phyloP scores from a whole-genome alignment of 805 yeast genomes.

The Wickerhamomyces xylosicus region DNA sequence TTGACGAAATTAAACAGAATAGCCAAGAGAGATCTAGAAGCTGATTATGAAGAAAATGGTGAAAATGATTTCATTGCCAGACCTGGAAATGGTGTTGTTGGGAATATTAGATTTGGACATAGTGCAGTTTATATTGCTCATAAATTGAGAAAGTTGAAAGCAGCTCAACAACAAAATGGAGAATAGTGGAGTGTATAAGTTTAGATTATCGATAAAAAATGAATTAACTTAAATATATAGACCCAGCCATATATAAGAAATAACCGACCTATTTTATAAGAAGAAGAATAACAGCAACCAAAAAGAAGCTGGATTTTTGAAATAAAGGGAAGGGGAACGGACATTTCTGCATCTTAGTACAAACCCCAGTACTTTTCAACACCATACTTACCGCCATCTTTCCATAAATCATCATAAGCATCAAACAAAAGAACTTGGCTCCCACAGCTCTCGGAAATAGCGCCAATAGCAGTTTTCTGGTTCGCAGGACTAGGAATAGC shows the following conservation, averaged over 20 bases:
- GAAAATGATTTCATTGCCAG: conserved; percentile 11
- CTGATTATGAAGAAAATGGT: conserved; percentile 13
- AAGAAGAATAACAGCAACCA: too few species aligned
- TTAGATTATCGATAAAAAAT: conserved; percentile 1
- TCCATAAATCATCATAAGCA: conserved; percentile 57
- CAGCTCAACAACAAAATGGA: not conserved
- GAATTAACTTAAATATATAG: too few species aligned
- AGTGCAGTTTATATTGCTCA: conserved; percentile 65
- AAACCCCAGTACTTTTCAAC: conserved; percentile 49
- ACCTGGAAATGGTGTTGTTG: conserved; percentile 20
- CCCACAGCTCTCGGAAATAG: conserved; percentile 36
- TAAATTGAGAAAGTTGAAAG: conserved; percentile 22
- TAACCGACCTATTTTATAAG: too few species aligned
- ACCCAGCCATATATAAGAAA: too few species aligned
- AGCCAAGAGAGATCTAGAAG: conserved; percentile 13
- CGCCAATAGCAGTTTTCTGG: conserved; percentile 41
- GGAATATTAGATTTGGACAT: conserved; percentile 46
- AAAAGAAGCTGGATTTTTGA: too few species aligned
- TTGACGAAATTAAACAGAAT: conserved; percentile 8
- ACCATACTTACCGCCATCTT: conserved; percentile 40
- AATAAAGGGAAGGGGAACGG: not conserved
- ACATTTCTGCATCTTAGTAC: not conserved
- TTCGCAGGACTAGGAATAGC: conserved; percentile 46
- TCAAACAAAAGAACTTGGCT: conserved; percentile 47
- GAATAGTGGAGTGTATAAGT: not conserved